These are phyloP conservation scores for Pseudogymnoascus pannorum DNA, from an alignment of 2,329 filamentous ascomycete genomes.

Conservation along the genomic window DNA sequence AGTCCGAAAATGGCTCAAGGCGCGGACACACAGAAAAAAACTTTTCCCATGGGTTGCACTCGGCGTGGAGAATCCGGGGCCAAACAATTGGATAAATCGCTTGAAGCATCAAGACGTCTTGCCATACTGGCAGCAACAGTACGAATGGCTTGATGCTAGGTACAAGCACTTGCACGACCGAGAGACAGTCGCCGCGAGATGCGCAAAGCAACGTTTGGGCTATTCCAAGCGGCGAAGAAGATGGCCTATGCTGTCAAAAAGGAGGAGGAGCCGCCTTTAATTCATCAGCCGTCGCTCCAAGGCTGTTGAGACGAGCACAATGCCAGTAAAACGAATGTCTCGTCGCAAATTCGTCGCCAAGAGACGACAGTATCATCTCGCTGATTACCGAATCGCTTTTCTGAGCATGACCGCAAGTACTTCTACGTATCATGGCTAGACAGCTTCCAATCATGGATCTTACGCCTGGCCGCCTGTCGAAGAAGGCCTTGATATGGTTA, in stretches of 20 bases:
- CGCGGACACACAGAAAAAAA: constrained; percentile 15
- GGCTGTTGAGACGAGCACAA: too few relatives aligned
- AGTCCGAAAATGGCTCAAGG: constrained; percentile 15
- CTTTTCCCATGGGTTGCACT: constrained; percentile 16
- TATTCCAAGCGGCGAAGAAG: constrained; percentile 12
- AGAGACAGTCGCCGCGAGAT: constrained; percentile 15
- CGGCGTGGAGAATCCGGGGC: constrained; percentile 9
- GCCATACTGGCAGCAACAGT: constrained; percentile 14
- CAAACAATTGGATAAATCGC: constrained; percentile 13
- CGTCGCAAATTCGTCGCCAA: too few relatives aligned
- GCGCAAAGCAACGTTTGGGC: constrained; percentile 6
- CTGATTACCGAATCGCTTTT: neutral
- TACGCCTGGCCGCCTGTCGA: too few relatives aligned
- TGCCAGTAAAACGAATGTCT: too few relatives aligned
- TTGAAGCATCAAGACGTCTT: constrained; percentile 11
- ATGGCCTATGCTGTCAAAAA: constrained; percentile 13
- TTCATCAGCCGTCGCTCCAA: too few relatives aligned
- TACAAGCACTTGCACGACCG: constrained; percentile 20
- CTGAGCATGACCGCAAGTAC: neutral
- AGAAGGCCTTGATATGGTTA: too few relatives aligned
- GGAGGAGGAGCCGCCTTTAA: constrained; percentile 6
- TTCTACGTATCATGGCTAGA: neutral
- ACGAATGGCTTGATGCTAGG: constrained; percentile 15
- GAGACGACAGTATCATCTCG: too few relatives aligned
- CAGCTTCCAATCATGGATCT: too few relatives aligned